A percentile compares a stretch with the other conserved stretches of the same genome.
Evolutionary conservation across 2,329 filamentous ascomycete genomes (phyloP).

Genomic region (Cephalotrichum gorgonifer): DNA sequence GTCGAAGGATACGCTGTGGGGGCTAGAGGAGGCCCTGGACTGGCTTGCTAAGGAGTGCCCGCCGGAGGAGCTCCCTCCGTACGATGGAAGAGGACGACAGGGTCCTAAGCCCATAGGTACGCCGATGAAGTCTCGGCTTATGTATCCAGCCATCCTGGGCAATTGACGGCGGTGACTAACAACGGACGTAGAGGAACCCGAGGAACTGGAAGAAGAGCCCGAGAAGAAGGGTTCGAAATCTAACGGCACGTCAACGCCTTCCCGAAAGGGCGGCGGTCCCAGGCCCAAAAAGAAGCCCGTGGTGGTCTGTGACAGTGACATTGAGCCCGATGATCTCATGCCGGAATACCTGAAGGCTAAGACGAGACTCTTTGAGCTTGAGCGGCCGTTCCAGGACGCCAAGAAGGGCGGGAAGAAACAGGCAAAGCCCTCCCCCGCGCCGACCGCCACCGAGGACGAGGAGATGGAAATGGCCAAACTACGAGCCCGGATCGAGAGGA

Average conservation of each 20-base stretch:
- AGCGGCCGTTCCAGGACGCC: conserved; percentile 32
- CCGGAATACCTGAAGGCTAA: conserved; percentile 71
- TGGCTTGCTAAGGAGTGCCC: conserved; percentile 77
- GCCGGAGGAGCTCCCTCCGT: conserved; percentile 59
- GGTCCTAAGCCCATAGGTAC: conserved; percentile 14
- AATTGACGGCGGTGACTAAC: background rate
- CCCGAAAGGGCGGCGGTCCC: background rate
- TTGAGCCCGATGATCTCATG: conserved; percentile 65
- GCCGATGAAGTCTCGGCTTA: background rate
- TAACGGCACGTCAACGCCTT: conserved; percentile 4
- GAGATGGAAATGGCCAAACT: conserved; percentile 51
- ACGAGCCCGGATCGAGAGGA: conserved; percentile 61
- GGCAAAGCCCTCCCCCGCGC: conserved; percentile 9
- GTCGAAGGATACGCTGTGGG: conserved; percentile 64
- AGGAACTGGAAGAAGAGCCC: background rate
- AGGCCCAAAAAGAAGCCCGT: conserved; percentile 10
- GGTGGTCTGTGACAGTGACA: conserved; percentile 50
- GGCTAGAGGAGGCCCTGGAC: conserved; percentile 77
- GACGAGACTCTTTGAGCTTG: conserved; percentile 51
- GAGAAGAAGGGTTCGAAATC: background rate
- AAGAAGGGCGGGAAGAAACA: conserved; percentile 28
- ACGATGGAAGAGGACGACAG: conserved; percentile 41
- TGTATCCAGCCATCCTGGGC: background rate
- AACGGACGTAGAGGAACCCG: background rate
- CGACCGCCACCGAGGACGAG: conserved; percentile 16